Conservation (phyloP, 1,284 basidiomycete genomes). For the Ganoderma leucocontextum region DNA sequence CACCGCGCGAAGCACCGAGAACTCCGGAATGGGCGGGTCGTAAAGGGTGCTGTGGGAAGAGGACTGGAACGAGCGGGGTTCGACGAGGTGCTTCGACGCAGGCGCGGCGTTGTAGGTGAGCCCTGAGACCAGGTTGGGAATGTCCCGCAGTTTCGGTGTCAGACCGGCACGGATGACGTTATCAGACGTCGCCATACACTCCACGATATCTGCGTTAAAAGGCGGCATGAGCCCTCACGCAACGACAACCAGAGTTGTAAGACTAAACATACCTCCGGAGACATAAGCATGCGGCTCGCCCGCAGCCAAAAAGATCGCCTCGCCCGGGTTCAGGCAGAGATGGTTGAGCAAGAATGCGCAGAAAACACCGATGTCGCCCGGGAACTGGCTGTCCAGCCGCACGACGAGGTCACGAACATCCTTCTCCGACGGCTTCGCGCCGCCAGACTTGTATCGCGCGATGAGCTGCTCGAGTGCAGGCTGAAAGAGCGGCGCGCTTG, state of each 20-base stretch:
- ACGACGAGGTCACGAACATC: conserved; percentile 76
- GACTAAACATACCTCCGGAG: conserved; percentile 73
- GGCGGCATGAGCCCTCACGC: neutral
- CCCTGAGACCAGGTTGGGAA: conserved; percentile 88
- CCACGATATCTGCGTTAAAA: conserved; percentile 83
- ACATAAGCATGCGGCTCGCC: conserved; percentile 98
- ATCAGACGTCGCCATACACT: conserved; percentile 98
- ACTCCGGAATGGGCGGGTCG: conserved; percentile 95
- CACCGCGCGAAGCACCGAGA: conserved; percentile 81
- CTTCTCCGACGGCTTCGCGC: conserved; percentile 48
- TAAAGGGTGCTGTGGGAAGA: conserved; percentile 66
- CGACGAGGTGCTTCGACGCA: conserved; percentile 75
- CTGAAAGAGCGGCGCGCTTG: conserved; percentile 61
- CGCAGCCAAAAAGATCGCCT: conserved; percentile 95
- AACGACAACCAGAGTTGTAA: too few relatives aligned
- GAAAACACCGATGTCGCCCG: conserved; percentile 93
- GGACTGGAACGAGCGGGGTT: conserved; percentile 59
- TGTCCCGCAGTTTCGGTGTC: conserved; percentile 95
- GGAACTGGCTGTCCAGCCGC: conserved; percentile 84
- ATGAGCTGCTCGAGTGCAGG: conserved; percentile 68
- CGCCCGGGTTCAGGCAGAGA: conserved; percentile 80
- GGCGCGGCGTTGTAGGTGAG: conserved; percentile 87
- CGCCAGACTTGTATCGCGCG: conserved; percentile 62
- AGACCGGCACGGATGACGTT: conserved; percentile 99
- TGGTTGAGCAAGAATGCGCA: conserved; percentile 95